Evolutionary conservation across 202 grass and related monocot species (phyloP).

Genomic region (Carex arenaria): DNA sequence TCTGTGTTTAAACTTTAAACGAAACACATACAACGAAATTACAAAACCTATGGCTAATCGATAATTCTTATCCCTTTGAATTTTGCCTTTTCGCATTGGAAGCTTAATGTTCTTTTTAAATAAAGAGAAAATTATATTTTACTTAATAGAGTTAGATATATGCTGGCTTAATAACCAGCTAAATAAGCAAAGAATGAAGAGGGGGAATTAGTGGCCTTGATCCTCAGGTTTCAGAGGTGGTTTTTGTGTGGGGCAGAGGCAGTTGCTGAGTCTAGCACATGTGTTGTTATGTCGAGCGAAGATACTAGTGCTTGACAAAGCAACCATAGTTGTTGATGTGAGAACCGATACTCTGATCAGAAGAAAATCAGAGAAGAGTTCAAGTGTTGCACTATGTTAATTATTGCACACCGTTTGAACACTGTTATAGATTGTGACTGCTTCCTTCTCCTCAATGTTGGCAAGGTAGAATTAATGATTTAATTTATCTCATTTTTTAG

Average conservation of each 20-base stretch:
- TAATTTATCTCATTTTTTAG: no score
- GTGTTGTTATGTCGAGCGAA: slow-evolving; percentile 50
- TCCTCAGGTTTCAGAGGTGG: slow-evolving; percentile 66
- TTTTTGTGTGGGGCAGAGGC: slow-evolving; percentile 94
- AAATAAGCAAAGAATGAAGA: no score
- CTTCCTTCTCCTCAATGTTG: slow-evolving; percentile 78
- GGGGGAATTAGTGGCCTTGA: no score
- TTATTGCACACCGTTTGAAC: slow-evolving; percentile 90
- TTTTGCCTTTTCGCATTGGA: no score
- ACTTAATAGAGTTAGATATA: no score
- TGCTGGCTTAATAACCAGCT: no score
- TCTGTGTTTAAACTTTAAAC: neutral
- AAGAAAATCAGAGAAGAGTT: slow-evolving; percentile 98
- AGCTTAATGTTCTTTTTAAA: no score
- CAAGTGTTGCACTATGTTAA: slow-evolving; percentile 96
- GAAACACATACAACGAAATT: neutral
- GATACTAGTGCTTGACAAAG: slow-evolving; percentile 98
- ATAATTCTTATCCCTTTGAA: no score
- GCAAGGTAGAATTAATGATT: slow-evolving; percentile 42
- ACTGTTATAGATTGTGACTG: slow-evolving; percentile 91
- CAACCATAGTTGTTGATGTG: slow-evolving; percentile 93
- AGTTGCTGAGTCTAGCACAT: slow-evolving; percentile 85
- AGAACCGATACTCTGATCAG: slow-evolving; percentile 97
- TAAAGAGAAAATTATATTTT: no score
- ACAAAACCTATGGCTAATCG: neutral